Percentiles rank a stretch among this genome's conserved stretches.
Evolutionary conservation across 2,329 filamentous ascomycete genomes (phyloP).

Genomic region (Venturia oleaginea): DNA sequence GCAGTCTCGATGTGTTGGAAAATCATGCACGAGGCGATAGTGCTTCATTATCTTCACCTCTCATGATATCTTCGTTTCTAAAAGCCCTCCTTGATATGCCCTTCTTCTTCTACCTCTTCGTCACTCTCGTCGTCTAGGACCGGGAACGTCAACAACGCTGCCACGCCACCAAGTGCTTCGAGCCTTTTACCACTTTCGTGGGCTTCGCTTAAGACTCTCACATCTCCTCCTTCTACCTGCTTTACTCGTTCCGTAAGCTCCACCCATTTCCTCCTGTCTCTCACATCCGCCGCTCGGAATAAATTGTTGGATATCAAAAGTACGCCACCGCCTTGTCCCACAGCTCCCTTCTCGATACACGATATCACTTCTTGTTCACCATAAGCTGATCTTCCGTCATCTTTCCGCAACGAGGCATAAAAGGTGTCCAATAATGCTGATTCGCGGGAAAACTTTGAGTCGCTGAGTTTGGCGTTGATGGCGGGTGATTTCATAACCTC

Average conservation of each 20-base stretch:
- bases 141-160: slow-evolving; percentile 84
- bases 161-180: slow-evolving; percentile 76
- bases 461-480: slow-evolving; percentile 65
- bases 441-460: slow-evolving; percentile 83
- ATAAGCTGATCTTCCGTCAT: slow-evolving; percentile 88
- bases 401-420: slow-evolving; percentile 64
- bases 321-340: slow-evolving; percentile 76
- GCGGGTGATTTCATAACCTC: slow-evolving; percentile 78
- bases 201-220: slow-evolving; percentile 79
- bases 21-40: too few relatives aligned
- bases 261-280: slow-evolving; percentile 71
- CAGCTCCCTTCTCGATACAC: slow-evolving; percentile 78
- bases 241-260: slow-evolving; percentile 79
- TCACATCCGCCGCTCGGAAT: slow-evolving; percentile 75
- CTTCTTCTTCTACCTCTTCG: slow-evolving; percentile 25
- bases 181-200: slow-evolving; percentile 87
- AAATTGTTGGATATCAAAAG: slow-evolving; percentile 79
- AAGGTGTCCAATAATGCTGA: slow-evolving; percentile 79
- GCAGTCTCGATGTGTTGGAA: too few relatives aligned
- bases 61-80: background rate
- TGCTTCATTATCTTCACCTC: background rate
- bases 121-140: slow-evolving; percentile 69
- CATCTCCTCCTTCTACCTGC: slow-evolving; percentile 71
- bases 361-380: slow-evolving; percentile 72
- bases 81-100: background rate